phyloP scores from a whole-genome alignment of 805 yeast species.

The Wickerhamomyces alni region DNA sequence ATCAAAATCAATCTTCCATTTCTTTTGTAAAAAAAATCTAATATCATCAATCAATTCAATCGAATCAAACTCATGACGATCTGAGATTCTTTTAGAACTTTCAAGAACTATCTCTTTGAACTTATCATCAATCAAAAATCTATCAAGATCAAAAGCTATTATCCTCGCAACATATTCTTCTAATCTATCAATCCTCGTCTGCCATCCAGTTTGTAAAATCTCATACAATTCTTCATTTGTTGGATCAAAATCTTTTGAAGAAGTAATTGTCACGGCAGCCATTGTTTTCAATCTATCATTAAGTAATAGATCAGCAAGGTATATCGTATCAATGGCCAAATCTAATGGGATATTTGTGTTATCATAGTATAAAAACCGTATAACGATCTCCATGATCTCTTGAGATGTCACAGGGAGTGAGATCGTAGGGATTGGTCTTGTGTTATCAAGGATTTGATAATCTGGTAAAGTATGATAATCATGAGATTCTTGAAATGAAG shows the following conservation, averaged over 20 bases:
- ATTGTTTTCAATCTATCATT: conserved; percentile 60
- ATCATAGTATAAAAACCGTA: conserved; percentile 58
- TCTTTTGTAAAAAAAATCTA: conserved; percentile 45
- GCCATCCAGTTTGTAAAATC: conserved; percentile 62
- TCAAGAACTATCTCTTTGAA: conserved; percentile 34
- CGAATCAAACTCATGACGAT: conserved; percentile 70
- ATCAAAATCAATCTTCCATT: conserved; percentile 24
- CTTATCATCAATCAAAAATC: conserved; percentile 31
- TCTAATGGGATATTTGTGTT: conserved; percentile 43
- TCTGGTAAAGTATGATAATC: conserved; percentile 9
- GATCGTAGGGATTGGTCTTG: conserved; percentile 24
- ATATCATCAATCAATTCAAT: conserved; percentile 78
- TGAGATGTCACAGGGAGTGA: conserved; percentile 24
- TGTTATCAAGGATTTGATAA: conserved; percentile 8
- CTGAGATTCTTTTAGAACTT: conserved; percentile 50
- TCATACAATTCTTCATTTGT: conserved; percentile 41
- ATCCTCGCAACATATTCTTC: conserved; percentile 57
- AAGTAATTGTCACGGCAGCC: conserved; percentile 43
- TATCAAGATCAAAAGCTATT: conserved; percentile 44
- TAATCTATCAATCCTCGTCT: conserved; percentile 53
- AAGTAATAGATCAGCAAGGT: conserved; percentile 49
- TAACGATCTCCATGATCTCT: conserved; percentile 42
- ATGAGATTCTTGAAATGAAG: conserved; percentile 36
- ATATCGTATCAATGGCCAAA: conserved; percentile 48
- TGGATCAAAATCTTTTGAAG: conserved; percentile 21